Percentiles rank a stretch among this genome's conserved stretches.
phyloP scores from a whole-genome alignment of 2,329 filamentous ascomycete species.

The Bertia moriformis region DNA sequence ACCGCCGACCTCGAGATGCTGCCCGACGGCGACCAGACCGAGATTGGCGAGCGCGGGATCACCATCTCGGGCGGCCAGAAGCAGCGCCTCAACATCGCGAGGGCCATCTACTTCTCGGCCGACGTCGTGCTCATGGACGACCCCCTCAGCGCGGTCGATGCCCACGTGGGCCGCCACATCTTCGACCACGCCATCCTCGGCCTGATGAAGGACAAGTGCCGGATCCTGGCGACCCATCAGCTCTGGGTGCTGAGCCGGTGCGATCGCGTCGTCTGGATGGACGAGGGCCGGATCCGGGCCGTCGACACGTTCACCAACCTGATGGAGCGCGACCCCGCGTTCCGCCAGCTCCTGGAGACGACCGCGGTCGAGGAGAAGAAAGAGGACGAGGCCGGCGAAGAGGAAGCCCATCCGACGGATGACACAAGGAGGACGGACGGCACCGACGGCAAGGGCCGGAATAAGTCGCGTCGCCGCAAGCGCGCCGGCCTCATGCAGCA shows the following conservation, averaged over 20 bases:
- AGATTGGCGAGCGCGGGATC: conserved; percentile 90
- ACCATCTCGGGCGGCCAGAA: conserved; percentile 93
- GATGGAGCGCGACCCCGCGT: conserved; percentile 41
- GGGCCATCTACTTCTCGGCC: conserved; percentile 58
- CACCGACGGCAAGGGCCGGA: too few relatives aligned
- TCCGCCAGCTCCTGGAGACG: conserved; percentile 44
- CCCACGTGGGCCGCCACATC: conserved; percentile 22
- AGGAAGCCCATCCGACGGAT: conserved; percentile 18
- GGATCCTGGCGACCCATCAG: conserved; percentile 57
- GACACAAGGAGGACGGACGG: conserved; percentile 16
- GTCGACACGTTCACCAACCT: conserved; percentile 52
- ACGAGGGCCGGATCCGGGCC: conserved; percentile 44
- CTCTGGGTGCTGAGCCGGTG: conserved; percentile 53
- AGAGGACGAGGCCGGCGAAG: conserved; percentile 20
- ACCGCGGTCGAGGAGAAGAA: conserved; percentile 30
- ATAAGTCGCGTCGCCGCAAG: too few relatives aligned
- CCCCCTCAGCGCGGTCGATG: conserved; percentile 29
- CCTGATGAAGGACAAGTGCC: conserved; percentile 47
- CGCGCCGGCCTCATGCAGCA: conserved; percentile 60
- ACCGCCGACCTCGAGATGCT: conserved; percentile 80
- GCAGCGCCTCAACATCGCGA: conserved; percentile 84
- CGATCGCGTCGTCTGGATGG: conserved; percentile 53
- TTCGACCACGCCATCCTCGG: conserved; percentile 60
- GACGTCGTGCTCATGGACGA: conserved; percentile 59
- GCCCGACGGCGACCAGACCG: conserved; percentile 75